A percentile compares a stretch with the other conserved stretches of the same genome.
These are phyloP conservation scores for Lodderomyces metapsilosis DNA, from an alignment of 1,139 yeast genomes.

Conservation along the genomic window DNA sequence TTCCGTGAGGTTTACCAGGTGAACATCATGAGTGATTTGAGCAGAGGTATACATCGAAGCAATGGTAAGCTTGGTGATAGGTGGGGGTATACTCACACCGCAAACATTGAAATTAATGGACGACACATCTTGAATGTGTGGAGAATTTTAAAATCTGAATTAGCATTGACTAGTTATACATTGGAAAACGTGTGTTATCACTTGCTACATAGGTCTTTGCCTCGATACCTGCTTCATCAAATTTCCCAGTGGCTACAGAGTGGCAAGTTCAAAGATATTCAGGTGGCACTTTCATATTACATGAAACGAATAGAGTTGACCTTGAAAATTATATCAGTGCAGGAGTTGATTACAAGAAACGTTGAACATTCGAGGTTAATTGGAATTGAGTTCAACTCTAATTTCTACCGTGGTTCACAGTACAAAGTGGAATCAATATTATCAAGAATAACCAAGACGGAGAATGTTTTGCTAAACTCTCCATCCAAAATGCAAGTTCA, in stretches of 20 bases:
- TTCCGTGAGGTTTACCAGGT: slow-evolving; percentile 43
- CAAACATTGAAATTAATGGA: slow-evolving; percentile 68
- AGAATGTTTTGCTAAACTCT: slow-evolving; percentile 68
- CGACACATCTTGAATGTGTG: slow-evolving; percentile 83
- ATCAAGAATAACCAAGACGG: slow-evolving; percentile 70
- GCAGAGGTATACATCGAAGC: slow-evolving; percentile 48
- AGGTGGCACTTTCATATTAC: slow-evolving; percentile 52
- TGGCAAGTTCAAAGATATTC: slow-evolving; percentile 22
- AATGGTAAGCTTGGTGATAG: slow-evolving; percentile 62
- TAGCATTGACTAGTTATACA: slow-evolving; percentile 65
- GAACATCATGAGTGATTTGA: slow-evolving; percentile 46
- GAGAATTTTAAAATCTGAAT: slow-evolving; percentile 67
- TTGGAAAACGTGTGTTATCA: slow-evolving; percentile 76
- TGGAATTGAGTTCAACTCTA: slow-evolving; percentile 89
- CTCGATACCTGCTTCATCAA: slow-evolving; percentile 53
- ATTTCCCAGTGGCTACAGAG: slow-evolving; percentile 52
- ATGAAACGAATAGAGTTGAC: slow-evolving; percentile 45
- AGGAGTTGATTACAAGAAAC: slow-evolving; percentile 68
- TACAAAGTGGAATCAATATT: slow-evolving; percentile 87
- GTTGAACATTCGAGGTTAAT: slow-evolving; percentile 82
- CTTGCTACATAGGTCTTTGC: slow-evolving; percentile 63
- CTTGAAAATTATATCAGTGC: slow-evolving; percentile 52
- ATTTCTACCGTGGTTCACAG: slow-evolving; percentile 88
- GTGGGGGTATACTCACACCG: slow-evolving; percentile 83
- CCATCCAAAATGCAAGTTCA: slow-evolving; percentile 83